Percentiles rank a stretch among this genome's conserved stretches.
These are phyloP conservation scores for Amoebophrya sp. DNA, from an alignment of 169 alveolate species.

Conservation along the genomic window DNA sequence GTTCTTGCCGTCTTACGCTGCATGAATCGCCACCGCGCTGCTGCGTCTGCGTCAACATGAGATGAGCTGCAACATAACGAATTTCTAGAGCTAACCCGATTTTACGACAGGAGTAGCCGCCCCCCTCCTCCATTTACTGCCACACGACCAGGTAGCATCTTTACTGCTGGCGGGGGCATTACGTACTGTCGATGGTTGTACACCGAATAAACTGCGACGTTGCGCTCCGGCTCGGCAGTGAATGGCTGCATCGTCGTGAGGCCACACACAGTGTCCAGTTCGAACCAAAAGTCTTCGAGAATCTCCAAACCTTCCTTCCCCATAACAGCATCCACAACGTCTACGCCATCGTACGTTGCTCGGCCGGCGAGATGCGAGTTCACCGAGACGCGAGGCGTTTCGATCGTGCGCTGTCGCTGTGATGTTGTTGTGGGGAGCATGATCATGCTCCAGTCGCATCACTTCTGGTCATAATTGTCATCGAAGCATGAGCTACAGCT, in stretches of 20 bases:
- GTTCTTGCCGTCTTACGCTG: no score
- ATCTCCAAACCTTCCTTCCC: neutral
- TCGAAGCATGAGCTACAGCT: no score
- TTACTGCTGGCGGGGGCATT: neutral
- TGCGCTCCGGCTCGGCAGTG: neutral
- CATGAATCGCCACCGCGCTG: no score
- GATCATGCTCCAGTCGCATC: no score
- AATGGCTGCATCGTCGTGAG: neutral
- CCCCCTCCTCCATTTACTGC: neutral
- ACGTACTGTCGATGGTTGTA: neutral
- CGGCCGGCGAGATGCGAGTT: neutral
- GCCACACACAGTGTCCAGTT: neutral
- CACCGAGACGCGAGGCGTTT: neutral
- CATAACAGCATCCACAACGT: neutral
- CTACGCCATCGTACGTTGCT: neutral
- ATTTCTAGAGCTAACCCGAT: no score
- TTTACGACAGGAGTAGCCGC: no score
- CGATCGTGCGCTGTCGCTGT: no score
- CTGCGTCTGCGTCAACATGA: no score
- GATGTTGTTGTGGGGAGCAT: no score
- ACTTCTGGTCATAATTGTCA: no score
- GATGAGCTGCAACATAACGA: no score
- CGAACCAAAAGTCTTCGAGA: neutral
- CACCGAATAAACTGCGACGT: neutral
- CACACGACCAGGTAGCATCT: neutral